Percentiles rank a stretch among this genome's conserved stretches.
phyloP scores from a whole-genome alignment of 2,329 filamentous ascomycete genomes.

The Cytospora schulzeri region DNA sequence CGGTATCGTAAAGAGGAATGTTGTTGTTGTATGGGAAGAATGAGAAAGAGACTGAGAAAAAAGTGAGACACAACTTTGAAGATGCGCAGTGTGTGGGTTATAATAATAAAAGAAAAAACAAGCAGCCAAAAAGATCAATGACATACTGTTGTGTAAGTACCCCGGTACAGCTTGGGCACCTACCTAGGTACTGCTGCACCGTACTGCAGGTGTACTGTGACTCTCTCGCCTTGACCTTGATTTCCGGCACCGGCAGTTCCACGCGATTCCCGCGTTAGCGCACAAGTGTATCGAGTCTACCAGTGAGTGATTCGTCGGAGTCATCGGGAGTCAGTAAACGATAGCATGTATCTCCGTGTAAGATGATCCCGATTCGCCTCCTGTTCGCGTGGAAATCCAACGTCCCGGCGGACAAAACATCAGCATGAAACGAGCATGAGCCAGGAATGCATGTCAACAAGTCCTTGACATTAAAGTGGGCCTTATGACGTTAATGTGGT shows the following conservation, averaged over 20 bases:
- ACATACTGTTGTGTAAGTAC: neutral
- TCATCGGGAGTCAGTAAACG: no score
- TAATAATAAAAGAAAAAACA: neutral
- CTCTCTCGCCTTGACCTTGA: no score
- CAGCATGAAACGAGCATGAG: neutral
- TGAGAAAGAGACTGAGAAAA: neutral
- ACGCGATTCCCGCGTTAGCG: neutral
- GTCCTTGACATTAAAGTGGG: constrained; percentile 13
- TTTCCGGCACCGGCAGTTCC: constrained; percentile 5
- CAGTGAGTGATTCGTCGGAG: no score
- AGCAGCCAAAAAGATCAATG: neutral
- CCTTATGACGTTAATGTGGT: constrained; percentile 24
- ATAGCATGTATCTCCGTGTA: no score
- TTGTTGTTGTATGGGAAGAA: neutral
- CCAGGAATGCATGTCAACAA: neutral
- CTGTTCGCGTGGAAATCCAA: neutral
- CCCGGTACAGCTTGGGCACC: neutral
- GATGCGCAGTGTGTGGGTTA: neutral
- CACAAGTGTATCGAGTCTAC: neutral
- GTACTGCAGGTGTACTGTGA: no score
- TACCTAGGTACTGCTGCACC: neutral
- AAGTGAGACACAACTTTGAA: neutral
- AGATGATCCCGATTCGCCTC: neutral
- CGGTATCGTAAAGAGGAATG: neutral
- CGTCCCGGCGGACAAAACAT: neutral